phyloP scores from a whole-genome alignment of 1,139 yeast species.

The Kluyveromyces sp. region DNA sequence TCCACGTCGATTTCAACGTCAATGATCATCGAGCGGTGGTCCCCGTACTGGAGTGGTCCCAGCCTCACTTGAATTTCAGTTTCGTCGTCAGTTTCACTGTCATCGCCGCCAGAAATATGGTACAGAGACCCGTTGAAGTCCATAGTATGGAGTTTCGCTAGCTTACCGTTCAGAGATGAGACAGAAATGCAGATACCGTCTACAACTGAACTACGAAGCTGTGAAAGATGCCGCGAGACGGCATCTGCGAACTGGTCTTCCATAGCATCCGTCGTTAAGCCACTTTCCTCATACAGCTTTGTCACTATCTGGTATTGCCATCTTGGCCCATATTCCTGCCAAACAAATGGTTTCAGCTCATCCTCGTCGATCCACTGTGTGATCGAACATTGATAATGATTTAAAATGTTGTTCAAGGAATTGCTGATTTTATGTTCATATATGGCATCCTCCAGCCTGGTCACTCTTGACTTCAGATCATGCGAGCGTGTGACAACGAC shows the following conservation, averaged over 20 bases:
- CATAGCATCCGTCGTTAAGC: background rate
- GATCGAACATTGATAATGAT: background rate
- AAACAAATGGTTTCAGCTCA: background rate
- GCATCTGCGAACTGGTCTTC: background rate
- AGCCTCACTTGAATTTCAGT: background rate
- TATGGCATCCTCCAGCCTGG: background rate
- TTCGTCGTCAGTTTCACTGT: background rate
- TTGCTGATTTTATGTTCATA: background rate
- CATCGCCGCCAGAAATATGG: background rate
- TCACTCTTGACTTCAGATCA: background rate
- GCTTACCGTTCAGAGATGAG: background rate
- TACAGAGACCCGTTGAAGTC: slow-evolving; percentile 3
- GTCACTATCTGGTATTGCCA: slow-evolving; percentile 2
- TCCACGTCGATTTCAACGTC: slow-evolving; percentile 3
- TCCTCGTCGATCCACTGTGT: slow-evolving; percentile 5
- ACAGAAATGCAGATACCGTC: background rate
- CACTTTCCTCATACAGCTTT: background rate
- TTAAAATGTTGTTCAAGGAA: background rate
- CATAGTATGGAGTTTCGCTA: background rate
- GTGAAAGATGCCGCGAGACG: background rate
- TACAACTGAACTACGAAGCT: background rate
- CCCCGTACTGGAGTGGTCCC: slow-evolving; percentile 3
- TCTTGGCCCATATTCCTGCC: slow-evolving; percentile 1
- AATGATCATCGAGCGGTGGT: background rate
- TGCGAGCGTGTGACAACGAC: slow-evolving; percentile 6